Evolutionary conservation across 768 basidiomycete genomes (phyloP).

Genomic region (Asterophora lycoperdoides): DNA sequence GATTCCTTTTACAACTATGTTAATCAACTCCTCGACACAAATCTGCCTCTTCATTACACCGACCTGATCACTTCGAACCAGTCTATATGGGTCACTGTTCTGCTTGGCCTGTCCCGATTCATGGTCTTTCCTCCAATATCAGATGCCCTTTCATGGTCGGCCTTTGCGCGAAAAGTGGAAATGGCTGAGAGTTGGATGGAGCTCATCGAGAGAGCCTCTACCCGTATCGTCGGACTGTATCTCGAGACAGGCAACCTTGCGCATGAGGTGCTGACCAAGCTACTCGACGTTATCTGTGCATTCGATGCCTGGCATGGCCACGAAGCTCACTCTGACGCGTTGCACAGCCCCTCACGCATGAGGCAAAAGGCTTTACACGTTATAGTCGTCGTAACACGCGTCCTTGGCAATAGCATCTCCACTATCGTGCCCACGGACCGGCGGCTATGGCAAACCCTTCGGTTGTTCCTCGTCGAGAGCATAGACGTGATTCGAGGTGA

Average conservation of each 20-base stretch:
- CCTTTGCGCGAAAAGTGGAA: conserved; percentile 53
- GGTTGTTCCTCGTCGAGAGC: conserved; percentile 37
- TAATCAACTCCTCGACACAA: conserved; percentile 15
- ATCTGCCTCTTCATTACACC: conserved; percentile 11
- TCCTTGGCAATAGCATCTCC: conserved; percentile 36
- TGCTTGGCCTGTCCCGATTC: conserved; percentile 49
- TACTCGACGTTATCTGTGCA: conserved; percentile 50
- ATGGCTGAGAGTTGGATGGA: conserved; percentile 53
- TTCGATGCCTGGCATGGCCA: conserved; percentile 58
- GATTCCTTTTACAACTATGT: conserved; percentile 17
- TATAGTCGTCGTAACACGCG: conserved; percentile 42
- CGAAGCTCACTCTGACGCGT: conserved; percentile 34
- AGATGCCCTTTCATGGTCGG: conserved; percentile 45
- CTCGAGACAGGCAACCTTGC: conserved; percentile 40
- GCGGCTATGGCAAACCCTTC: conserved; percentile 40
- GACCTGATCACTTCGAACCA: conserved; percentile 29
- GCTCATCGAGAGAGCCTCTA: conserved; percentile 48
- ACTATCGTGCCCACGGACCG: conserved; percentile 25
- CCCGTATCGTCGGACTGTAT: conserved; percentile 49
- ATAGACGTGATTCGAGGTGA: conserved; percentile 39
- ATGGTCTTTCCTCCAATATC: conserved; percentile 54
- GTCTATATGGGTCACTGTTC: conserved; percentile 45
- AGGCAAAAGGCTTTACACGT: conserved; percentile 43
- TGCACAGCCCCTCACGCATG: conserved; percentile 43
- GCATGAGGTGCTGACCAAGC: conserved; percentile 43